Conservation (phyloP, 2,329 filamentous ascomycete genomes). For the Colletotrichum sp. region DNA sequence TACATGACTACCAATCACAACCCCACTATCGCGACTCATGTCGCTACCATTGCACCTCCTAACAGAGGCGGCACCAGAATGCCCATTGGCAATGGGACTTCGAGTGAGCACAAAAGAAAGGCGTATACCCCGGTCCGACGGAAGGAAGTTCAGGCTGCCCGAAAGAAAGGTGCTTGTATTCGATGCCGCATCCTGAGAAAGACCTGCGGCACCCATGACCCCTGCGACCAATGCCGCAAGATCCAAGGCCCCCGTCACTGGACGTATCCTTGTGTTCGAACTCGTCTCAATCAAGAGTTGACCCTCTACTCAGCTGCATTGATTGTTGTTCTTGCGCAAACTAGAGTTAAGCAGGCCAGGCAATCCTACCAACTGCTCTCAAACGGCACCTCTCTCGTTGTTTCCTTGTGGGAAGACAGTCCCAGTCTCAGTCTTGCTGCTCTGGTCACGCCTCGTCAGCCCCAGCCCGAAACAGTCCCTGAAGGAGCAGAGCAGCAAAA, state of each 20-base stretch:
- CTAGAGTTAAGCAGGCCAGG: constrained; percentile 62
- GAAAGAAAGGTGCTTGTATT: constrained; percentile 70
- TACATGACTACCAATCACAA: constrained; percentile 43
- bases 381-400: constrained; percentile 41
- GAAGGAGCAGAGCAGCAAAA: constrained; percentile 3
- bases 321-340: constrained; percentile 66
- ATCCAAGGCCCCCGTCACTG: constrained; percentile 69
- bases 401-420: constrained; percentile 22
- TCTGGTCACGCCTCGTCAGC: constrained; percentile 17
- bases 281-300: constrained; percentile 65
- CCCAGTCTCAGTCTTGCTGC: constrained; percentile 19
- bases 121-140: constrained; percentile 54
- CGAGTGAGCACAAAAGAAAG: constrained; percentile 24
- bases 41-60: constrained; percentile 20
- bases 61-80: constrained; percentile 58
- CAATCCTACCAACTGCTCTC: constrained; percentile 53
- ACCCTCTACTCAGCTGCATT: constrained; percentile 69
- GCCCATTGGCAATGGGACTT: constrained; percentile 26
- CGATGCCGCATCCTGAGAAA: constrained; percentile 70
- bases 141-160: constrained; percentile 69
- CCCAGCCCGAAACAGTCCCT: not conserved
- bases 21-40: constrained; percentile 11
- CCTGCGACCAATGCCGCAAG: constrained; percentile 68
- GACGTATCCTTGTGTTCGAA: constrained; percentile 68
- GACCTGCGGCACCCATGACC: constrained; percentile 68